Evolutionary conservation across 257 asterid genomes (phyloP).

Genomic region (Solanum corneliomulleri): DNA sequence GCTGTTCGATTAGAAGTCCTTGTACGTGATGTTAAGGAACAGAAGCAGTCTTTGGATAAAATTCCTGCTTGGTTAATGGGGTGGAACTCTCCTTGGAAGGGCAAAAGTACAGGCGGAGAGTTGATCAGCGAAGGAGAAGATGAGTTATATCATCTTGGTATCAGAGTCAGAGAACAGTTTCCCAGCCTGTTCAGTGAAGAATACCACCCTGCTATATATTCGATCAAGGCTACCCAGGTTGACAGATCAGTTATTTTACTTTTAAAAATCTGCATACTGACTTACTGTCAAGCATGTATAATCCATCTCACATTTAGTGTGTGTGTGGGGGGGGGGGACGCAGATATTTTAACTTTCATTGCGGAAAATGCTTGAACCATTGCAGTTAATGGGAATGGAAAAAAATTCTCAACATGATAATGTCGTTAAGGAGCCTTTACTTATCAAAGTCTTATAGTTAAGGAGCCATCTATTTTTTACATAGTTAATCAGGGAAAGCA

Average conservation of each 20-base stretch:
- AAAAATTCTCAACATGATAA: neutral
- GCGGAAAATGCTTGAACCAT: neutral
- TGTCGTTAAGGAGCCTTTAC: neutral
- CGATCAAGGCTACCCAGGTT: constrained; percentile 91
- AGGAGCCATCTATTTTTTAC: neutral
- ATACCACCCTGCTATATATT: constrained; percentile 84
- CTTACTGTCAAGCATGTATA: neutral
- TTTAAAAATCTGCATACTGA: neutral
- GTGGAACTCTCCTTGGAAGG: constrained; percentile 94
- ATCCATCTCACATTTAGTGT: neutral
- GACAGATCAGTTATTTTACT: neutral
- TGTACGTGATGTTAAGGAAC: constrained; percentile 34
- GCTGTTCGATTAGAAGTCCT: constrained; percentile 44
- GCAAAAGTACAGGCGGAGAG: constrained; percentile 83
- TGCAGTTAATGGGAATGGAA: neutral
- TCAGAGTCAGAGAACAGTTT: constrained; percentile 64
- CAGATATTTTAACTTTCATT: neutral
- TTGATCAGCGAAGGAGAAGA: constrained; percentile 70
- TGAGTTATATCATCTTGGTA: constrained; percentile 74
- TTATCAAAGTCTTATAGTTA: neutral
- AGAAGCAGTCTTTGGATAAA: constrained; percentile 31
- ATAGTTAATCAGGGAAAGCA: neutral
- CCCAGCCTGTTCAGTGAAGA: constrained; percentile 64
- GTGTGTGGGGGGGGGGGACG: neutral
- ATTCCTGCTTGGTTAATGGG: constrained; percentile 68